phyloP scores from a whole-genome alignment of 768 basidiomycete genomes.

The Mycena vitilis region DNA sequence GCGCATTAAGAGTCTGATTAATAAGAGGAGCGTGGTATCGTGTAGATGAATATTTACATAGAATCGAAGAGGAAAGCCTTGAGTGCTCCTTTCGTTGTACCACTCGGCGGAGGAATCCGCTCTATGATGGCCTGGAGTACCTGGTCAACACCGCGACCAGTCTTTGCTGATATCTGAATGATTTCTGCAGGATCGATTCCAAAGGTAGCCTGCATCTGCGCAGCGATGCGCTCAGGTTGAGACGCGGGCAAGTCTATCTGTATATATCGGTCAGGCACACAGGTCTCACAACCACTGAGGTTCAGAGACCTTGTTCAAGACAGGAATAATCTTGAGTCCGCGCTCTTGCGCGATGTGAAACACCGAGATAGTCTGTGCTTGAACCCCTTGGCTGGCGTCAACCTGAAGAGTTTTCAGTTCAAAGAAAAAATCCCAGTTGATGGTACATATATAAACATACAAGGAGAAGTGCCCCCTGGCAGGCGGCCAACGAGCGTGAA shows the following conservation, averaged over 20 bases:
- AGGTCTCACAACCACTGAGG: constrained; percentile 13
- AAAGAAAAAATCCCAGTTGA: constrained; percentile 2
- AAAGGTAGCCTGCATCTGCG: constrained; percentile 86
- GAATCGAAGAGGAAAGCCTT: constrained; percentile 96
- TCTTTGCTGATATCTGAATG: constrained; percentile 91
- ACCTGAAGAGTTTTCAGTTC: constrained; percentile 64
- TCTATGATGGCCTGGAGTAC: constrained; percentile 86
- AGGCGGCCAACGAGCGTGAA: constrained; percentile 90
- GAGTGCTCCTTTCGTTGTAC: constrained; percentile 63
- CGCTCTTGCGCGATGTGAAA: constrained; percentile 89
- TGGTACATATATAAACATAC: constrained; percentile 43
- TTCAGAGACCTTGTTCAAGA: constrained; percentile 85
- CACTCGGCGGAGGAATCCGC: constrained; percentile 85
- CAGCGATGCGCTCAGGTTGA: constrained; percentile 81
- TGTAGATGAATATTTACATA: constrained; percentile 61
- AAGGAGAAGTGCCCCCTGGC: constrained; percentile 86
- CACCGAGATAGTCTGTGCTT: constrained; percentile 97
- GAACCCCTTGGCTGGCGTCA: constrained; percentile 97
- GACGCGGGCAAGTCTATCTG: constrained; percentile 95
- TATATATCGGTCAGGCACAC: constrained; percentile 13
- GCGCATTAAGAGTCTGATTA: constrained; percentile 17
- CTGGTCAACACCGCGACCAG: constrained; percentile 82
- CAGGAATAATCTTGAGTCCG: constrained; percentile 86
- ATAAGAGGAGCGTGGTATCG: constrained; percentile 21
- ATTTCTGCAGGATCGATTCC: constrained; percentile 81